A percentile compares a stretch with the other conserved stretches of the same genome.
These are phyloP conservation scores for Lyophyllum atratum DNA, from an alignment of 768 basidiomycete species.

Conservation along the genomic window DNA sequence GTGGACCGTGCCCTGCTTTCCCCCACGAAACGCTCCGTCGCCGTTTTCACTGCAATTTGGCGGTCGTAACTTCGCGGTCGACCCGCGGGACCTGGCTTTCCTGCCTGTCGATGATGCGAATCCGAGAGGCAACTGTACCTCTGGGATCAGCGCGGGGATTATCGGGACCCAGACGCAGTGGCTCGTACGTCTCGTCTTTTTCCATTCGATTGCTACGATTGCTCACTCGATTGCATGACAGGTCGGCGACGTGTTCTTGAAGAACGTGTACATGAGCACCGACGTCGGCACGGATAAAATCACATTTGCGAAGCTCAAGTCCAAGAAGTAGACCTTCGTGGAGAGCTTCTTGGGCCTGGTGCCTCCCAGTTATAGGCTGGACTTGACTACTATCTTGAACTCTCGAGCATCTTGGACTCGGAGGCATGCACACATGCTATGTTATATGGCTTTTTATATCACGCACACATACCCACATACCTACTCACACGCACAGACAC, in stretches of 20 bases:
- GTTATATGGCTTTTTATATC: neutral
- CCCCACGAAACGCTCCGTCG: constrained; percentile 42
- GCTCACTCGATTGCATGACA: constrained; percentile 4
- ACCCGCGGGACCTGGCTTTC: constrained; percentile 58
- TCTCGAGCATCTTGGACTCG: neutral
- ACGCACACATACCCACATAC: no score
- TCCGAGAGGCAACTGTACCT: constrained; percentile 55
- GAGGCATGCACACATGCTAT: neutral
- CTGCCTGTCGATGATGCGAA: constrained; percentile 49
- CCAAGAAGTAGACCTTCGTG: neutral
- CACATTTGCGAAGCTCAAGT: constrained; percentile 30
- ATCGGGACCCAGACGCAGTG: constrained; percentile 54
- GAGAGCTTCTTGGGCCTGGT: neutral
- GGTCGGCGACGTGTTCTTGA: constrained; percentile 44
- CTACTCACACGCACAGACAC: neutral
- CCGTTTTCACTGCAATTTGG: constrained; percentile 58
- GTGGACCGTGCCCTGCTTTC: constrained; percentile 64
- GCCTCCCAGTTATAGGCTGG: neutral
- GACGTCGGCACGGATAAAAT: constrained; percentile 35
- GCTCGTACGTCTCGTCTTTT: constrained; percentile 51
- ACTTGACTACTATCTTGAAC: neutral
- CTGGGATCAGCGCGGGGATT: constrained; percentile 58
- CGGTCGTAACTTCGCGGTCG: constrained; percentile 57
- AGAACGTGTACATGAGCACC: constrained; percentile 41
- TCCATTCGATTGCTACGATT: neutral